phyloP scores from a whole-genome alignment of 1,284 basidiomycete genomes.

The Athelia psychrophila region DNA sequence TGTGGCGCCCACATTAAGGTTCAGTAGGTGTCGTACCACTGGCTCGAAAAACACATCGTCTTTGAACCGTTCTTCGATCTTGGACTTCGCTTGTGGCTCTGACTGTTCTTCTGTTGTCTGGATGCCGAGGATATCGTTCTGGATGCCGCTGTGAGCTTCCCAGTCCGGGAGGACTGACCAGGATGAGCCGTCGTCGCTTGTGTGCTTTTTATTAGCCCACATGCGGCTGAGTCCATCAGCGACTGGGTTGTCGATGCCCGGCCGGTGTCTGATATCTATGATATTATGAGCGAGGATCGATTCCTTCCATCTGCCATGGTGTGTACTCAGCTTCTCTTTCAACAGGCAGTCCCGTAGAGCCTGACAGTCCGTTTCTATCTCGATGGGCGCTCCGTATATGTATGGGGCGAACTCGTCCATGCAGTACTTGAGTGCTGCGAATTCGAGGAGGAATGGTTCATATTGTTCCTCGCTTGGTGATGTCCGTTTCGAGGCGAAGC shows the following conservation, averaged over 20 bases:
- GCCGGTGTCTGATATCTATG: neutral
- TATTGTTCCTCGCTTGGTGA: conserved; percentile 11
- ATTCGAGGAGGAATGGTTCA: conserved; percentile 15
- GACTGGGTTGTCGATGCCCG: neutral
- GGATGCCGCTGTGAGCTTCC: neutral
- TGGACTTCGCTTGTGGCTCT: too few relatives aligned
- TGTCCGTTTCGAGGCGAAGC: conserved; percentile 11
- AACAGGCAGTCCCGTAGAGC: conserved; percentile 2
- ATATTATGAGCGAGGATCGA: neutral
- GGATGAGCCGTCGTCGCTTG: neutral
- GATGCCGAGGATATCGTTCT: neutral
- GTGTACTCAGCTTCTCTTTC: neutral
- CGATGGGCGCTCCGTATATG: conserved; percentile 13
- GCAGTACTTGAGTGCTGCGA: conserved; percentile 13
- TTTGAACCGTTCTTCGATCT: neutral
- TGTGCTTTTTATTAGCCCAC: neutral
- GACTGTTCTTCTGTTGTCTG: neutral
- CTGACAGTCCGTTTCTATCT: conserved; percentile 18
- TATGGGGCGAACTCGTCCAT: conserved; percentile 11
- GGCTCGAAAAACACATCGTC: neutral
- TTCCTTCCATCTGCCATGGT: neutral
- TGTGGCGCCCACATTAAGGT: neutral
- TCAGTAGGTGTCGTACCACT: neutral
- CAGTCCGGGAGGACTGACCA: conserved; percentile 1
- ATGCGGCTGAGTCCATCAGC: conserved; percentile 1